Evolutionary conservation across 495 filamentous ascomycete species (phyloP).

Genomic region (Penicillium nucicola): DNA sequence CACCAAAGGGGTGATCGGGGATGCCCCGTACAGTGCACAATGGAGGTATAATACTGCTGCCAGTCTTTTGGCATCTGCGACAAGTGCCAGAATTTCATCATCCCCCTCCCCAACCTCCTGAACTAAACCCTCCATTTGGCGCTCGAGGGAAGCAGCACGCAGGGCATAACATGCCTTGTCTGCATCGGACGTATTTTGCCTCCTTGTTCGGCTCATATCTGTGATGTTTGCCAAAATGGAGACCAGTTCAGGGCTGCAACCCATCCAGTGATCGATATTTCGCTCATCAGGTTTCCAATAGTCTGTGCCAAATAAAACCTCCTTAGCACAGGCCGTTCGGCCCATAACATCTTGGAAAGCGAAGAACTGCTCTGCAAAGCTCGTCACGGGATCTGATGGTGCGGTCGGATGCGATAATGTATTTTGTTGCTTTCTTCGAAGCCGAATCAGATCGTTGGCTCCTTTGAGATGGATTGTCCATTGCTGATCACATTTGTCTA

Average conservation of each 20-base stretch:
- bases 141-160: constrained; percentile 28
- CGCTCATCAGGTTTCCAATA: constrained; percentile 40
- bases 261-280: constrained; percentile 44
- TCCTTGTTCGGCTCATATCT: constrained; percentile 38
- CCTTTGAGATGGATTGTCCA: constrained; percentile 45
- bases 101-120: constrained; percentile 33
- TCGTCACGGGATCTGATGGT: constrained; percentile 26
- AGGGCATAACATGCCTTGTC: constrained; percentile 21
- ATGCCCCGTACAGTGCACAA: constrained; percentile 38
- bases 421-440: constrained; percentile 26
- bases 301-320: constrained; percentile 37
- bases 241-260: constrained; percentile 42
- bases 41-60: constrained; percentile 41
- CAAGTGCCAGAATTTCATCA: constrained; percentile 27
- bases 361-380: constrained; percentile 44
- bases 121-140: constrained; percentile 30
- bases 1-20: constrained; percentile 35
- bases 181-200: constrained; percentile 23
- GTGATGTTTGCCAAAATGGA: constrained; percentile 39
- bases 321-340: constrained; percentile 43
- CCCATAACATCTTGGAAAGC: constrained; percentile 50
- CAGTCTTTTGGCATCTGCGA: constrained; percentile 42
- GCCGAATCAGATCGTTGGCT: constrained; percentile 41
- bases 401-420: constrained; percentile 5
- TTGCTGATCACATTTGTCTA: constrained; percentile 42